Conservation (phyloP, 352 stramenopile species). For the Globisporangium yorkense region DNA sequence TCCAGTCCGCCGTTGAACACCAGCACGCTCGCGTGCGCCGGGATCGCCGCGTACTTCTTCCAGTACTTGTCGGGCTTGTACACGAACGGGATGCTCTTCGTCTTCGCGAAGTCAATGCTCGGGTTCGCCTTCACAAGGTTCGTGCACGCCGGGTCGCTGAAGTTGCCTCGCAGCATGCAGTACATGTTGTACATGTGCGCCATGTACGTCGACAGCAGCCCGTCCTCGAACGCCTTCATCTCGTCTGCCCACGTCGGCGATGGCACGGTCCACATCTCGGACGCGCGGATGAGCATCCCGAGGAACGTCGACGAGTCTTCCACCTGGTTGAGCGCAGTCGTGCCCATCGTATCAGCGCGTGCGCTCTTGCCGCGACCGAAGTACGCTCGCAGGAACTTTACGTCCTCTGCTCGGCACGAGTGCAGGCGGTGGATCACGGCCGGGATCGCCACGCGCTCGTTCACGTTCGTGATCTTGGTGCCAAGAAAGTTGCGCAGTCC, state of each 20-base stretch:
- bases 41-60: slow-evolving; percentile 17
- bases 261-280: slow-evolving; percentile 16
- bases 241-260: slow-evolving; percentile 8
- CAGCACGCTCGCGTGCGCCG: slow-evolving; percentile 19
- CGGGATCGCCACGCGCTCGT: slow-evolving; percentile 1
- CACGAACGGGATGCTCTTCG: slow-evolving; percentile 9
- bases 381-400: slow-evolving; percentile 3
- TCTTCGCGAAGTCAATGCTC: not conserved
- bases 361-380: not conserved
- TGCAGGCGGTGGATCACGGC: slow-evolving; percentile 4
- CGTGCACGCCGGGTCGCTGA: slow-evolving; percentile 9
- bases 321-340: slow-evolving; percentile 3
- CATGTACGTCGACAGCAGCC: slow-evolving; percentile 8
- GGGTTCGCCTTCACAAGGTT: not conserved
- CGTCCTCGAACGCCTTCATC: not conserved
- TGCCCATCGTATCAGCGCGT: not conserved
- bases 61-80: slow-evolving; percentile 32
- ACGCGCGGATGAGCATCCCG: slow-evolving; percentile 5
- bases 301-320: slow-evolving; percentile 9
- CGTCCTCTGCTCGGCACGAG: not conserved
- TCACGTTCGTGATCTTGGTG: not conserved
- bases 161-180: slow-evolving; percentile 13
- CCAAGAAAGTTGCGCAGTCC: not conserved
- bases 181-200: slow-evolving; percentile 3
- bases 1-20: slow-evolving; percentile 28